phyloP scores from a whole-genome alignment of 2,329 filamentous ascomycete species.

The Epichloe festucae region DNA sequence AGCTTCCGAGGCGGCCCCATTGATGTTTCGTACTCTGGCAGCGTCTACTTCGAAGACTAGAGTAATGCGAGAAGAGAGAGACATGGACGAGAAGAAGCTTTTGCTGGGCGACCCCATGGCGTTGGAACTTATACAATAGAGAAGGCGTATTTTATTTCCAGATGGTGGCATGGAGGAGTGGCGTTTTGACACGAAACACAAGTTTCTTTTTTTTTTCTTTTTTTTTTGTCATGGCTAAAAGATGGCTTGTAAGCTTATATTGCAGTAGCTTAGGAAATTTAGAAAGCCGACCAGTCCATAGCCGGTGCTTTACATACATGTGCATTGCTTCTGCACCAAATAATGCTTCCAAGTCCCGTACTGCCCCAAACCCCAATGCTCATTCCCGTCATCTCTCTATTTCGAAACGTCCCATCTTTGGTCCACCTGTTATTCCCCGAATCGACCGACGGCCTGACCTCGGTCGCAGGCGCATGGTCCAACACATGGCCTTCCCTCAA shows the following conservation, averaged over 20 bases:
- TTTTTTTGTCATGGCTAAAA: not conserved
- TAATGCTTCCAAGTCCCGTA: no score
- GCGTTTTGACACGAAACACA: not conserved
- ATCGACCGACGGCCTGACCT: no score
- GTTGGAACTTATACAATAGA: not conserved
- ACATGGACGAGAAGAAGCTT: not conserved
- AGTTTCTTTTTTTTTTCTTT: not conserved
- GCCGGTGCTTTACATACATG: not conserved
- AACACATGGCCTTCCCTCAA: not conserved
- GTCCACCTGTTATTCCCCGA: no score
- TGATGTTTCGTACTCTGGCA: constrained; percentile 68
- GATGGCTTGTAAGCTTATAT: not conserved
- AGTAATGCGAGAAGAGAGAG: not conserved
- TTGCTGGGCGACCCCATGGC: not conserved
- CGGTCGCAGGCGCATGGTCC: no score
- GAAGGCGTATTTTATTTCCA: not conserved
- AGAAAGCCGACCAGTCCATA: not conserved
- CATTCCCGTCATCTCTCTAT: not conserved
- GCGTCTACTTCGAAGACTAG: constrained; percentile 90
- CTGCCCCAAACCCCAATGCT: not conserved
- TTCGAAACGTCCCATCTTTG: no score
- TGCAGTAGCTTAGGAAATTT: not conserved
- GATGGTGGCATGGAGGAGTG: not conserved
- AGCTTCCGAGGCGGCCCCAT: constrained; percentile 83
- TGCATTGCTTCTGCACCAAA: no score